Percentiles rank a stretch among this genome's conserved stretches.
These are phyloP conservation scores for Fusarium sp. DNA, from an alignment of 2,329 filamentous ascomycete genomes.

Conservation along the genomic window DNA sequence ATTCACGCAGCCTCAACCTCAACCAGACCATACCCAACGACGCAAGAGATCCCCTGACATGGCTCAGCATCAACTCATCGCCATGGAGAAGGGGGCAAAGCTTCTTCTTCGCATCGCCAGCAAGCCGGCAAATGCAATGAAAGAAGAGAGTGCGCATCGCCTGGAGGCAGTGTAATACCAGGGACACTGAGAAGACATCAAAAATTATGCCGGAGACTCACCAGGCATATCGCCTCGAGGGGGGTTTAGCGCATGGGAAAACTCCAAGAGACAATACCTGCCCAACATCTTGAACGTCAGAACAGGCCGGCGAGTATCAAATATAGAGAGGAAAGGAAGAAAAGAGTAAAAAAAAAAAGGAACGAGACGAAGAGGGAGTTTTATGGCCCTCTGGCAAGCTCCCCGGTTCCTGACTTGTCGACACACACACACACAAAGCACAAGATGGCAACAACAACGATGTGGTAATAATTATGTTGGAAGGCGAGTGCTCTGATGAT, in stretches of 20 bases:
- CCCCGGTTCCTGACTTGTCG: background rate
- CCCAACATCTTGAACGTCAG: background rate
- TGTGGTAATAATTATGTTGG: no score
- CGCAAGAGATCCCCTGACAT: background rate
- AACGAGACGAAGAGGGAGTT: background rate
- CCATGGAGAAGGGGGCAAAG: background rate
- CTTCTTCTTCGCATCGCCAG: background rate
- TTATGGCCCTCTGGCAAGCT: background rate
- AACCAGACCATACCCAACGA: background rate
- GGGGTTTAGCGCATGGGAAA: background rate
- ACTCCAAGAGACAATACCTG: background rate
- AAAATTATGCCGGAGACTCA: background rate
- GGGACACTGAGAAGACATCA: background rate
- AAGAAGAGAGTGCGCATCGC: background rate
- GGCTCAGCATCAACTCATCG: background rate
- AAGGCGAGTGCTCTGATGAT: background rate
- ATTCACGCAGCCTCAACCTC: background rate
- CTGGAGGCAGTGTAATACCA: background rate
- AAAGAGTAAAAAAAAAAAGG: background rate
- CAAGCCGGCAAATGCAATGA: background rate
- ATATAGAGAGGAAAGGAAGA: background rate
- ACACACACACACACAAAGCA: background rate
- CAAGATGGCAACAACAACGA: background rate
- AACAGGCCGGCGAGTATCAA: background rate
- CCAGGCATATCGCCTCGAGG: background rate